These are phyloP conservation scores for Trichoderma semiorbis DNA, from an alignment of 2,329 filamentous ascomycete species.

Conservation along the genomic window DNA sequence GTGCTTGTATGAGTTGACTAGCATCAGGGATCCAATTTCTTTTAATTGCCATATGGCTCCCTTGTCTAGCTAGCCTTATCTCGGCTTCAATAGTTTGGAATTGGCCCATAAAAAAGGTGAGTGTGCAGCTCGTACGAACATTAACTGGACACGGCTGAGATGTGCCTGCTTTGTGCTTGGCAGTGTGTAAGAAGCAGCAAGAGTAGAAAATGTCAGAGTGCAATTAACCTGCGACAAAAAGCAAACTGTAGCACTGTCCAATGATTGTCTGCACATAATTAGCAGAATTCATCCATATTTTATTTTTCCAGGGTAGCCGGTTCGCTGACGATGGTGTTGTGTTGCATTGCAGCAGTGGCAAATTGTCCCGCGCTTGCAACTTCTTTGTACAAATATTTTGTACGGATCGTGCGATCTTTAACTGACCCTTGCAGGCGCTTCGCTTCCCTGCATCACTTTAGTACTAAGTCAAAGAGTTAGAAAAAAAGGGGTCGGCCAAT, in stretches of 20 bases:
- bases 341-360: neutral
- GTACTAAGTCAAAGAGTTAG: neutral
- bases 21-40: neutral
- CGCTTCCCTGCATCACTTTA: neutral
- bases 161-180: neutral
- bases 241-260: neutral
- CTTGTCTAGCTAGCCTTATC: conserved; percentile 1
- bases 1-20: neutral
- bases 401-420: neutral
- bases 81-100: neutral
- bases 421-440: conserved; percentile 2
- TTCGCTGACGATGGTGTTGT: neutral
- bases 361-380: neutral
- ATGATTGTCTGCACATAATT: neutral
- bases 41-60: conserved; percentile 12
- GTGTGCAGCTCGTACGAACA: neutral
- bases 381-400: neutral
- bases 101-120: neutral
- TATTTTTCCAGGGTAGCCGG: neutral
- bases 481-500: conserved; percentile 17
- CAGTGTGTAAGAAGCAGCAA: neutral
- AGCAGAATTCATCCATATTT: neutral
- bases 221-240: neutral
- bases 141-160: neutral
- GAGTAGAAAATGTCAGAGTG: neutral